Base-by-base conservation (phyloP, 148 eudicot species). In the Persicaria maculosa region DNA sequence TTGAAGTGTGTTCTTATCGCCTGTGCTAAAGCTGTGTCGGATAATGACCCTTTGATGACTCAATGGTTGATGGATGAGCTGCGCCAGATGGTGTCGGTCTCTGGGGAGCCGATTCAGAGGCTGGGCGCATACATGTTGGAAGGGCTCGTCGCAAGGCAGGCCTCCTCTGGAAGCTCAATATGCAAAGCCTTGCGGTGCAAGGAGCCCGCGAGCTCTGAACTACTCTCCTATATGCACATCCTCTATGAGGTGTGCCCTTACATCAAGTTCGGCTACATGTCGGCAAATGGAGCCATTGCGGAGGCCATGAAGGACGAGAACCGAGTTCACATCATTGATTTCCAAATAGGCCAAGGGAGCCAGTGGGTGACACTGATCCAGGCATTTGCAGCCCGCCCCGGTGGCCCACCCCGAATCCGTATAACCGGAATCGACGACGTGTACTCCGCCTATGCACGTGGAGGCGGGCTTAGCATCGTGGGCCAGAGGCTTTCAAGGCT, bases 211-310 rank as follows among this genome's bases (percentile, higher is more conserved):
- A 83, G 88, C 20, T 50, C 80, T 4, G 89, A 88, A 55, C 86
- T 88, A 15, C 75, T 88, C 6, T 86, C 89, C 15, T 88, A 86
- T 76, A 79, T 86, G 88, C 86, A 88, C 74, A 81, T 86, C 12
- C 86, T 86, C 16, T 86, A 82, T 48, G 89, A 88, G 82, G 92
- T 86, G 44, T 88, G 92, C 72, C 92, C 92, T 4, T 88, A 86
- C 76, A 86, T 88, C 50, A 88, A 88, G 72, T 88, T 88, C 19
- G 92, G 92, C 15, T 86, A 88, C 82, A 88, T 88, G 92, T 86
- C 92, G 2, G 89, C 92, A 40, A 88, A 88, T 50, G 92, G 92
- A 11, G 92, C 92, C 57, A 88, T 88, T 68, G 92, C 92, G 12
- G 92, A 88, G 75, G 89, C 92, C 1, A 83, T 77, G 85, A 88